Base-by-base conservation (phyloP, 306 rosid genomes). In the Myrica gale region DNA sequence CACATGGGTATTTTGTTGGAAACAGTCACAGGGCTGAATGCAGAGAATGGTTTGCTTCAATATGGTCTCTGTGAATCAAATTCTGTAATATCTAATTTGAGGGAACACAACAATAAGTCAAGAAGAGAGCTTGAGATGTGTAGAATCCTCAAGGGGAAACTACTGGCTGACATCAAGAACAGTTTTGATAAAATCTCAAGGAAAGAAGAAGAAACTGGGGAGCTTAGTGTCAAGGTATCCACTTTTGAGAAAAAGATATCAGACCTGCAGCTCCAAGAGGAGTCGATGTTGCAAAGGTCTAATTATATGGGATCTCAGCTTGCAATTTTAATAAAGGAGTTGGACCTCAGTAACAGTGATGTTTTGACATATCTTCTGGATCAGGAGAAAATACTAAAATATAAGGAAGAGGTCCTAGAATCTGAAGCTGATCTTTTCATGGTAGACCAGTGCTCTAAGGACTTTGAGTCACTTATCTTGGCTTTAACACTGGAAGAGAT, bases 71-170 rank as follows among this genome's bases (percentile, higher is more conserved):
- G 88, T 56, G 90, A 90, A 77, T 89, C 98, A 80, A 89, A 88
- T 78, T 75, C 88, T 78, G 76, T 79, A 47, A 77, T 94, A 73
- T 81, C 82, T 85, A 90, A 88, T 83, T 80, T 94, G 88, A 90
- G 89, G 85, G 92, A 89, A 80, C 92, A 86, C 74, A 92, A 94
- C 53, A 69, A 77, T 74, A 89, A 81, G 86, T 81, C 91, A 12
- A 87, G 78, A 75, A 82, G 81, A 83, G 98, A 94, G 86, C 93
- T 94, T n/a, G 97, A 92, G 71, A 85, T 92, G 89, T 94, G 92
- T 85, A 84, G 96, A 85, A 69, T 80, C 48, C 78, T 92, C 62
- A 86, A 88, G 80, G 96, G 92, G 81, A 94, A 94, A 78, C 82
- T 94, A 65, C 83, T 94, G 68, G 85, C 90, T 66, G 96, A 94